Conservation (phyloP, 1,284 basidiomycete species). For the Pseudozyma hubeiensis region DNA sequence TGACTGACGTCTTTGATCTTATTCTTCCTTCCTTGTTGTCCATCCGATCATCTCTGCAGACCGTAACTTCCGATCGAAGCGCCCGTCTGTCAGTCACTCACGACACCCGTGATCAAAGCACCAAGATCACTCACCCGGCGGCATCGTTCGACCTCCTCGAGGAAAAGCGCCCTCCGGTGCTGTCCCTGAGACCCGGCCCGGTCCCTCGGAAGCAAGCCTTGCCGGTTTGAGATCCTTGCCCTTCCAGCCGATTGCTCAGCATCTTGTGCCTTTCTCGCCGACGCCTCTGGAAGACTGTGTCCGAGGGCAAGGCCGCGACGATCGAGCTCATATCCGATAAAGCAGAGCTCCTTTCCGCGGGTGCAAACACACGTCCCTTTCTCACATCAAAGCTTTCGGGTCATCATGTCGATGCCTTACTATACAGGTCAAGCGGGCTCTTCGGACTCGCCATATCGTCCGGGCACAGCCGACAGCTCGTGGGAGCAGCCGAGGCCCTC, state of each 20-base stretch:
- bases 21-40: background rate
- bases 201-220: slow-evolving; percentile 10
- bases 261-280: slow-evolving; percentile 1
- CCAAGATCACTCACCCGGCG: slow-evolving; percentile 3
- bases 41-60: background rate
- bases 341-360: slow-evolving; percentile 4
- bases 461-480: slow-evolving; percentile 29
- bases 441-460: slow-evolving; percentile 33
- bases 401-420: slow-evolving; percentile 34
- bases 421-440: slow-evolving; percentile 26
- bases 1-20: slow-evolving; percentile 4
- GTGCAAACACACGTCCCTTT: background rate
- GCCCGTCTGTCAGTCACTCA: background rate
- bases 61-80: slow-evolving; percentile 12
- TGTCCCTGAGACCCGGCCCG: slow-evolving; percentile 5
- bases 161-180: no score
- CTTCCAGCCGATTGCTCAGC: no score
- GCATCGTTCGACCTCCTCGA: background rate
- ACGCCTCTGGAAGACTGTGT: slow-evolving; percentile 20
- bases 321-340: slow-evolving; percentile 15
- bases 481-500: slow-evolving; percentile 32
- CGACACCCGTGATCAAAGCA: background rate
- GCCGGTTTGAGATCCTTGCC: background rate
- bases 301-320: background rate
- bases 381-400: background rate